phyloP scores from a whole-genome alignment of 306 rosid species.

The Castanea crenata region DNA sequence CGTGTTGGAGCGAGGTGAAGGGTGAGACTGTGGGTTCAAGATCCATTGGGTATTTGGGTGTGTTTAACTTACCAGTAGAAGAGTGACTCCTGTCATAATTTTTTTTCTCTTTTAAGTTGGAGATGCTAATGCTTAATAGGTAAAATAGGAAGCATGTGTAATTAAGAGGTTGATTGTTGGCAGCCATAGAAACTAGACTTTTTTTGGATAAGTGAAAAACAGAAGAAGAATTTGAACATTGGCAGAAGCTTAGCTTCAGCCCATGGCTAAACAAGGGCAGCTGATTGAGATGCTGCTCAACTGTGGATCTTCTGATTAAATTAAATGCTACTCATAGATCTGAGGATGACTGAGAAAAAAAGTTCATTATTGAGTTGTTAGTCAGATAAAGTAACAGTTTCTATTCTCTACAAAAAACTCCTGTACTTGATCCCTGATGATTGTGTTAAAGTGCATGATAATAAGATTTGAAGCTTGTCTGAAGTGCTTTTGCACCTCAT shows the following conservation, averaged over 20 bases:
- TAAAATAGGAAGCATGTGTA: not conserved
- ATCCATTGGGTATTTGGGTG: too few species aligned
- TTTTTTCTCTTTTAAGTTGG: not conserved
- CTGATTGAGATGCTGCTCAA: not conserved
- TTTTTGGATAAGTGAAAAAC: not conserved
- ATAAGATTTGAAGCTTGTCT: not conserved
- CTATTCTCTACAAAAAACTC: not conserved
- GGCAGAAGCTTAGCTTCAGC: slow-evolving; percentile 1
- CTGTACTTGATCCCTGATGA: not conserved
- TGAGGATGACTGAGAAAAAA: not conserved
- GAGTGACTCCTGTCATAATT: too few species aligned
- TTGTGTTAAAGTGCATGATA: not conserved
- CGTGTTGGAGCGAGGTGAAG: too few species aligned
- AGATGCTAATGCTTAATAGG: not conserved
- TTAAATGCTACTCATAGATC: not conserved
- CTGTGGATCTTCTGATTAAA: not conserved
- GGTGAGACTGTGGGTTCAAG: too few species aligned
- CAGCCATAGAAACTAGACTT: not conserved
- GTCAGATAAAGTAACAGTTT: not conserved
- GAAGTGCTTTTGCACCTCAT: not conserved
- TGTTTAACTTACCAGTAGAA: too few species aligned
- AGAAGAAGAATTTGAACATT: not conserved
- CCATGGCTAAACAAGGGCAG: not conserved
- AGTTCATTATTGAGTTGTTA: not conserved
- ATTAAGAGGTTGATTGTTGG: not conserved